These are phyloP conservation scores for Mortierella sp. DNA, from an alignment of 371 early-diverging fungal species.

Conservation along the genomic window DNA sequence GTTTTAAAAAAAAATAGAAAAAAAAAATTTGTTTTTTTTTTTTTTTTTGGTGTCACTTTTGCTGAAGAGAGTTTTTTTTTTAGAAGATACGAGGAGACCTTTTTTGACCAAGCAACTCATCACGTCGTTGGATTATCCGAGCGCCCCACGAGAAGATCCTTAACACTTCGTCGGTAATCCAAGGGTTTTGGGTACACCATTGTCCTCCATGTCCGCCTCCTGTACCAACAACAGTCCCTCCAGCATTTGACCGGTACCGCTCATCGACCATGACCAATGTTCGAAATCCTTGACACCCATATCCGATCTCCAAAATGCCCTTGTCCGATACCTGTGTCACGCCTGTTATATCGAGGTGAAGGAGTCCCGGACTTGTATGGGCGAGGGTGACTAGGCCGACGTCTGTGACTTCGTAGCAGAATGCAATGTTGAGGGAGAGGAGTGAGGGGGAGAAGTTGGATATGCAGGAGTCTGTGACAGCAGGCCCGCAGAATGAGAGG, in stretches of 20 bases:
- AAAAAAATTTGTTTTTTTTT: too few species aligned
- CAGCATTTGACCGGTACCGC: slow-evolving; percentile 12
- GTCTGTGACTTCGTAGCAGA: slow-evolving; percentile 35
- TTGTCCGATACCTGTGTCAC: slow-evolving; percentile 19
- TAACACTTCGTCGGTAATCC: slow-evolving; percentile 17
- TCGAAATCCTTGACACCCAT: slow-evolving; percentile 12
- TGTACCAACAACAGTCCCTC: not conserved
- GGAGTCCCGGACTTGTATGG: slow-evolving; percentile 9
- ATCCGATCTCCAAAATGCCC: slow-evolving; percentile 22
- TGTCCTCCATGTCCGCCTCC: not conserved
- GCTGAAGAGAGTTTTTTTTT: too few species aligned
- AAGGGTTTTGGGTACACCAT: not conserved
- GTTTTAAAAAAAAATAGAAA: slow-evolving; percentile 13
- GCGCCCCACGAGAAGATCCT: slow-evolving; percentile 25
- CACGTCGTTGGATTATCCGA: slow-evolving; percentile 10
- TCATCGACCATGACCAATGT: slow-evolving; percentile 28
- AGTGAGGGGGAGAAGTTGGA: not conserved
- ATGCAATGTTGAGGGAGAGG: slow-evolving; percentile 18
- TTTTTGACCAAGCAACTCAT: slow-evolving; percentile 7
- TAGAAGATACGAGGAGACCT: too few species aligned
- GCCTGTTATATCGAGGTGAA: slow-evolving; percentile 33
- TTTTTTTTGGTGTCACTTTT: too few species aligned
- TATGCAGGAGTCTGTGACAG: not conserved
- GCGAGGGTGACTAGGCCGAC: slow-evolving; percentile 14
- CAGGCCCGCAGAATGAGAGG: not conserved